Evolutionary conservation across 768 basidiomycete species (phyloP), one percentile per base, ranked within the genome.

Genomic region (Auriculariales sp.): DNA sequence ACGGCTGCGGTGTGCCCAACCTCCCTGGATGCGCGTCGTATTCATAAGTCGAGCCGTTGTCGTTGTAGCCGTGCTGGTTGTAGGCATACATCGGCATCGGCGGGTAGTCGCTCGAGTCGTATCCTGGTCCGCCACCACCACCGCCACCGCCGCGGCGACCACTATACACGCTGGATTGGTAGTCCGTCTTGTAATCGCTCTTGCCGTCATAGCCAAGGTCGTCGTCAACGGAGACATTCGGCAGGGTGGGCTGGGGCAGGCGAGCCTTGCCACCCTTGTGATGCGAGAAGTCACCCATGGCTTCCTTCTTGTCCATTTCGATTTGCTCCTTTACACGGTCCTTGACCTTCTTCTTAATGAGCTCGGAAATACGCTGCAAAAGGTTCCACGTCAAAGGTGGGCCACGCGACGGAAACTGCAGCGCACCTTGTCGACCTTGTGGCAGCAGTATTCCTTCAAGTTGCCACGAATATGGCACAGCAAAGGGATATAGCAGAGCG

Each of bases 371-470:
- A 54, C 94, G 91, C 88, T 91, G 53, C 12, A 53, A 9, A 35
- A 12, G 12, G 39, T 6, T 9, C 28, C 53, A 29, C 46, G 46
- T n/a, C 57, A 74, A 74, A 22, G 77, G 56, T 3, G 73, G 83
- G 46, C 80, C 53, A 34, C 86, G 74, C 28, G 83, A 70, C 58
- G 86, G 86, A 45, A 86, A 71, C 4, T 81, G 61, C 52, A 74
- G 61, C 25, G 70, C 68, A 89, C 87, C 78, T 97, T 97, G 71
- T 99, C 94, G 46, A 97, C 90, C 66, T 97, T 95, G 71, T 98
- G 90, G 63, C 93, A 97, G 65, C 88, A 89, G 67, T 95, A 97
- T 73, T 99, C 94, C 83, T 99, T 99, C 48, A 99, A 68, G 65
- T 99, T 99, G 17, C 94, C 95, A 61, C 86, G 87, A 57, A 99